phyloP scores from a whole-genome alignment of 192 early-diverging fungal species.

The Coemansia javaensis region DNA sequence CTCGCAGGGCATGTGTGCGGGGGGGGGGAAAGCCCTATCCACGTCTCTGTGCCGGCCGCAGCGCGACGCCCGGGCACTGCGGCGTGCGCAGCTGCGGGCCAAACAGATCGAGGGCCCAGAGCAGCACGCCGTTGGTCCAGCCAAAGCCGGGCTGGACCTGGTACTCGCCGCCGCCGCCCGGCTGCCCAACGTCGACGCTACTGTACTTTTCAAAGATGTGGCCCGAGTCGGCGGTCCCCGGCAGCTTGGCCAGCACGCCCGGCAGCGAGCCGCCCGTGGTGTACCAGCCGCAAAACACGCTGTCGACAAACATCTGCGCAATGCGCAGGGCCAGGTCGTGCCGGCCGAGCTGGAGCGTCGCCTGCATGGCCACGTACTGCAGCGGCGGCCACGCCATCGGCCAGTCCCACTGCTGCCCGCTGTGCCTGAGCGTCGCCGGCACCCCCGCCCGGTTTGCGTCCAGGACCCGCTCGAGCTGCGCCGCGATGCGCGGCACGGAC shows the following conservation, averaged over 20 bases:
- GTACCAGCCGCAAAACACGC: conserved; percentile 67
- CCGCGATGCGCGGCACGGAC: background rate
- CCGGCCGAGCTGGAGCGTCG: conserved; percentile 25
- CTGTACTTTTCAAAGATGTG: conserved; percentile 77
- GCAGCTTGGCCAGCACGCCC: conserved; percentile 35
- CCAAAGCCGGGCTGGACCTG: conserved; percentile 68
- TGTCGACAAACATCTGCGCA: conserved; percentile 54
- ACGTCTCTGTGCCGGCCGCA: background rate
- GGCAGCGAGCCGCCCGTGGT: conserved; percentile 60
- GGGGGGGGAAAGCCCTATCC: too few relatives aligned
- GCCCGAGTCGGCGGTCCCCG: conserved; percentile 50
- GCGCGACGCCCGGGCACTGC: conserved; percentile 9
- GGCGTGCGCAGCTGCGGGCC: conserved; percentile 23
- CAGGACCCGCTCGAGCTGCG: conserved; percentile 29
- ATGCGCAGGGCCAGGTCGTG: conserved; percentile 14
- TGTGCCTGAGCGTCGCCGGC: conserved; percentile 54
- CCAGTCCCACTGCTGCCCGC: conserved; percentile 70
- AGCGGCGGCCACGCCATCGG: conserved; percentile 70
- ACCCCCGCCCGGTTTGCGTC: conserved; percentile 56
- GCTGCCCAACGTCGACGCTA: conserved; percentile 40
- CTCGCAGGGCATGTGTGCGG: too few relatives aligned
- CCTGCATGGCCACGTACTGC: conserved; percentile 55
- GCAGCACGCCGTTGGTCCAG: conserved; percentile 70
- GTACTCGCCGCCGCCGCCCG: conserved; percentile 67
- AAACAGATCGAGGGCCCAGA: conserved; percentile 58